Evolutionary conservation across 495 filamentous ascomycete genomes (phyloP), one percentile per base, ranked within the genome.

Genomic region (Thozetella sp.): DNA sequence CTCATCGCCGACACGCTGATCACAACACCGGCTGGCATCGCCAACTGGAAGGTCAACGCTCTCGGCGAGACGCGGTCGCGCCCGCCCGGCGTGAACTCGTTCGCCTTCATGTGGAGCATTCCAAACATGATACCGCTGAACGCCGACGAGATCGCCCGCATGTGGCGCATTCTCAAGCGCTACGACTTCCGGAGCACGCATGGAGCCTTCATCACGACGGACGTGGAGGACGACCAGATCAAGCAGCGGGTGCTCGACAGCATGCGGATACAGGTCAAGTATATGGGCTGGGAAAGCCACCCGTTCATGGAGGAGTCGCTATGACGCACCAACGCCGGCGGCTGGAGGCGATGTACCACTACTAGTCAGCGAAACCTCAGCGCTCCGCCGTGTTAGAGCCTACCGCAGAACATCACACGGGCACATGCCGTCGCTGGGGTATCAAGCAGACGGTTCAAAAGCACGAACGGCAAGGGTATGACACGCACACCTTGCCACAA

Each of bases 71-170:
- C 63, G 62, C 71, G 79, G 30, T 60, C 76, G 15, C 76, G 88
- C 22, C 82, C 79, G 2, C 58, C 71, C 4, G 86, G 83, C 0
- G 83, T 86, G 56, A 87, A 82, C 9, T 83, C 78, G 40, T 94
- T 83, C 70, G 68, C 84, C 2, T 93, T 94, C 72, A 87, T 90
- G 86, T 93, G 87, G 86, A 88, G 85, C 20, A 88, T 89, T 64
- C 90, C 90, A 2, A 93, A 94, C 68, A 87, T 89, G 83, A 92
- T 93, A 20, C 90, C 90, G 0, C 80, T 93, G 3, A 63, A 77
- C n/a, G 80, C 86, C 2, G 64, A 73, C 19, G 81, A 82, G 66
- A 78, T 90, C 40, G 61, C 71, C 55, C 67, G 67, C 23, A 86
- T 86, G 77, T 87, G 77, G 80, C 54, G 56, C 0, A 69, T 80